Evolutionary conservation across 1,284 basidiomycete species (phyloP).

Genomic region (Sporisorium reilianum): DNA sequence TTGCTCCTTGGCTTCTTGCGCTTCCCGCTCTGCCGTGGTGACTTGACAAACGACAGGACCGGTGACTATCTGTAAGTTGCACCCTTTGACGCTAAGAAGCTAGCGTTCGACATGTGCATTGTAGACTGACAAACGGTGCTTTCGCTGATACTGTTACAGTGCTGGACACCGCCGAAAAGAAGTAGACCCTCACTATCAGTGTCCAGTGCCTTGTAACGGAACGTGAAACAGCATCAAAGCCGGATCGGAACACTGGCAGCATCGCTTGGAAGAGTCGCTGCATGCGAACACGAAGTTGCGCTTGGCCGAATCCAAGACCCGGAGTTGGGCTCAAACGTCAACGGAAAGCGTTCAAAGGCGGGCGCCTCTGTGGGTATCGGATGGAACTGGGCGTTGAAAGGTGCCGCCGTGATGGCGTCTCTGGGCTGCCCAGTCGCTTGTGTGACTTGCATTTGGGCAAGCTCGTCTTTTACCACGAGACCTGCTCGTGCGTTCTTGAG

Average conservation of each 20-base stretch:
- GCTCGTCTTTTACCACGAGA: not conserved
- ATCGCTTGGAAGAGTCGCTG: constrained; percentile 3
- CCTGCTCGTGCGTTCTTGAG: not conserved
- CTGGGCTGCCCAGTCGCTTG: not conserved
- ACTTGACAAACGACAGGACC: constrained; percentile 21
- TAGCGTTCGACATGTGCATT: not conserved
- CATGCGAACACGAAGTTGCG: constrained; percentile 8
- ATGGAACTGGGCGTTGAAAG: not conserved
- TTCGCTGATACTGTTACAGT: constrained; percentile 17
- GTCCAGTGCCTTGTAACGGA: not conserved
- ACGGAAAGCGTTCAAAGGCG: not conserved
- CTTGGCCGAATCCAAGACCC: constrained; percentile 8
- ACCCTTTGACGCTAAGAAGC: not conserved
- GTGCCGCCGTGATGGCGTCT: not conserved
- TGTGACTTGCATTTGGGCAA: not conserved
- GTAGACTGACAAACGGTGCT: not conserved
- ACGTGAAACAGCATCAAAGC: not conserved
- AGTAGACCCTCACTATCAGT: constrained; percentile 17
- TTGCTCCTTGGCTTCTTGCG: too few relatives aligned
- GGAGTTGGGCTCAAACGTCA: not conserved
- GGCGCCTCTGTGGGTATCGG: not conserved
- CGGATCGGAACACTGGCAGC: constrained; percentile 7
- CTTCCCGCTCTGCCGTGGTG: too few relatives aligned
- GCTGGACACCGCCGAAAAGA: constrained; percentile 61
- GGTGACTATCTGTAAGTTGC: constrained; percentile 53